Conservation (phyloP, 1,284 basidiomycete species). For the Fistulinella staudtii region DNA sequence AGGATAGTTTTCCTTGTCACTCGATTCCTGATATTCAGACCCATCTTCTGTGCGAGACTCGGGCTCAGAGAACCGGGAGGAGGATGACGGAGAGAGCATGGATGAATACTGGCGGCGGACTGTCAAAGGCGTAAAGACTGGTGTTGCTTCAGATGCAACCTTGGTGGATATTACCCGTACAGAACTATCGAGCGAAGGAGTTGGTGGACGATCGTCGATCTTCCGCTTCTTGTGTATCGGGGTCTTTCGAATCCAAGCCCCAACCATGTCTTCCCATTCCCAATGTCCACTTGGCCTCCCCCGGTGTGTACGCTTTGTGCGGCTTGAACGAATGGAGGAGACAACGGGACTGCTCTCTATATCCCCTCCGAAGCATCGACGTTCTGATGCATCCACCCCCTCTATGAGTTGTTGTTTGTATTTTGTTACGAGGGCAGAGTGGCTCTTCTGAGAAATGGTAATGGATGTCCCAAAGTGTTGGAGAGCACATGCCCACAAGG, state of each 20-base stretch:
- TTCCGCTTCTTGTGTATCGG: conserved; percentile 31
- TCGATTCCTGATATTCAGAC: conserved; percentile 22
- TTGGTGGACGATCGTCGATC: conserved; percentile 4
- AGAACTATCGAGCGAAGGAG: not conserved
- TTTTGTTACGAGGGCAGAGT: conserved; percentile 25
- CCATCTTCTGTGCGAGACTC: conserved; percentile 18
- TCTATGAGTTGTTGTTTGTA: conserved; percentile 43
- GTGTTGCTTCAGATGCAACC: not conserved
- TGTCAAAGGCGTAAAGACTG: conserved; percentile 3
- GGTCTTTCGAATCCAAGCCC: conserved; percentile 39
- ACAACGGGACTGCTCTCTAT: conserved; percentile 17
- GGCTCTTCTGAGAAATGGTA: conserved; percentile 14
- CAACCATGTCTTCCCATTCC: conserved; percentile 46
- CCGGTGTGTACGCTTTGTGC: conserved; percentile 4
- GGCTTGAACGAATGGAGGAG: conserved; percentile 3
- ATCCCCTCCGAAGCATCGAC: conserved; percentile 37
- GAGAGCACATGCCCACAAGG: conserved; percentile 51
- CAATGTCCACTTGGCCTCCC: conserved; percentile 33
- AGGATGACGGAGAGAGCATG: conserved; percentile 14
- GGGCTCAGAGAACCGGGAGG: conserved; percentile 16
- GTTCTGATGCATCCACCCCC: conserved; percentile 47
- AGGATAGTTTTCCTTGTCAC: conserved; percentile 29
- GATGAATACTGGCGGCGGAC: conserved; percentile 1
- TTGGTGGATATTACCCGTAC: not conserved
- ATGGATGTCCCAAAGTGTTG: conserved; percentile 40